These are phyloP conservation scores for Aspergillus arachidicola DNA, from an alignment of 2,329 filamentous ascomycete species.

Conservation along the genomic window DNA sequence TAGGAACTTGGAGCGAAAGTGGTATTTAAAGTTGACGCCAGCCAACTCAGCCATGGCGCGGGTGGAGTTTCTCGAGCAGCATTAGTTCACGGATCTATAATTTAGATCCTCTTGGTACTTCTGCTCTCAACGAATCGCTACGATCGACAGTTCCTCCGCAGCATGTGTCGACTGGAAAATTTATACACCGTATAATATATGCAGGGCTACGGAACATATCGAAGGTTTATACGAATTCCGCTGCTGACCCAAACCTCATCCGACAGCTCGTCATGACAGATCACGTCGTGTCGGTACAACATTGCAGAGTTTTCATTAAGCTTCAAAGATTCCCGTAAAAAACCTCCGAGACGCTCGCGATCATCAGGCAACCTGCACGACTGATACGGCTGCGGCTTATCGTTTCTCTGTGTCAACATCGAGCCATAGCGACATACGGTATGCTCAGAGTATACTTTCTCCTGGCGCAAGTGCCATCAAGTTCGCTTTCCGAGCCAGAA, in stretches of 20 bases:
- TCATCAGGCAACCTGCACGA: neutral
- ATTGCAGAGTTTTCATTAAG: neutral
- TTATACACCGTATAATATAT: constrained; percentile 1
- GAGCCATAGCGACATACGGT: neutral
- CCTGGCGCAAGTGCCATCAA: neutral
- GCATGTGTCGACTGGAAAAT: neutral
- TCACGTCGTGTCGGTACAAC: neutral
- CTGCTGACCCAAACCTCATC: neutral
- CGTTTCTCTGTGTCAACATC: neutral
- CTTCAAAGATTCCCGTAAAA: neutral
- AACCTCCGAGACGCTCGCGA: neutral
- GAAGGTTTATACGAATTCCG: neutral
- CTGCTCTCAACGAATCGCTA: neutral
- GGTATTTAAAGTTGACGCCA: neutral
- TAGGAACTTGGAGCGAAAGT: neutral
- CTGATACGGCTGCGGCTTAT: neutral
- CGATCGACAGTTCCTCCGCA: neutral
- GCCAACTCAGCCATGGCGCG: neutral
- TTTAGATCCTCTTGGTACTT: neutral
- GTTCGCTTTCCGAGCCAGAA: neutral
- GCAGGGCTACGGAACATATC: neutral
- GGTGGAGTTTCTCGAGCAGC: neutral
- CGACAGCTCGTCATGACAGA: neutral
- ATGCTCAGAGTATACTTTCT: neutral
- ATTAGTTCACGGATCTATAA: neutral